Base-by-base conservation (phyloP, 2,329 filamentous ascomycete species). In the Leptodontidium sp. region DNA sequence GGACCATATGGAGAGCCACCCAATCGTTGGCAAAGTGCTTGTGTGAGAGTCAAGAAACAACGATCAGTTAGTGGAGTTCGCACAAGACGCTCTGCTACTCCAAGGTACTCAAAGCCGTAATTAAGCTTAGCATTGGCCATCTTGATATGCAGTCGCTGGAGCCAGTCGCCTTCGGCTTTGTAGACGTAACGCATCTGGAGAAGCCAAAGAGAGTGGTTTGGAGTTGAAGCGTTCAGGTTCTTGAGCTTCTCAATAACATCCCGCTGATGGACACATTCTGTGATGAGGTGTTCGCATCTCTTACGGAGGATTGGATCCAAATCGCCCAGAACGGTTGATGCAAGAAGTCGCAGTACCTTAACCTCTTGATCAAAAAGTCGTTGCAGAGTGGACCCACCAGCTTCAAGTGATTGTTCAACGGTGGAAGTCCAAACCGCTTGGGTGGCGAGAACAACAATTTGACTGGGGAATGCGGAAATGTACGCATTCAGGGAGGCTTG, bases 261-360 rank as follows among this genome's bases (percentile, higher is more conserved):
- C 70, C 96, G 92, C 80, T 99, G 97, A 79, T 99, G 96, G 15
- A 99, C 96, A 78, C 96, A 98, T 79, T 99, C 97, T 0, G 97
- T 99, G 78, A 99, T 99, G 73, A 99, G 87, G 81, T 98, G 95
- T 80, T 99, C 96, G 81, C 95, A 99, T 84, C 97, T 98, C 86
- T 97, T 97, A 71, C 96, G 88, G 77, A 92, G 89, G 61, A 98
- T 92, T 7, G 93, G 84, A 73, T 94, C 92, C 26, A 99, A 87
- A 76, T 99, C 94, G 49, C 93, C 93, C 17, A 99, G 85, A 14
- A 99, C 96, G 2, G 93, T 95, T 49, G 92, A 87, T 24, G 96
- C 96, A 66, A 99, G 90, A 26, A 97, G 84, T 66, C 93, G 90
- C 55, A 99, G 89, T 35, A 98, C 88, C 75, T 92, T 89, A 38